Percentiles rank a stretch among this genome's conserved stretches.
phyloP scores from a whole-genome alignment of 805 yeast genomes.

The Jamesozyma jinghongensis region DNA sequence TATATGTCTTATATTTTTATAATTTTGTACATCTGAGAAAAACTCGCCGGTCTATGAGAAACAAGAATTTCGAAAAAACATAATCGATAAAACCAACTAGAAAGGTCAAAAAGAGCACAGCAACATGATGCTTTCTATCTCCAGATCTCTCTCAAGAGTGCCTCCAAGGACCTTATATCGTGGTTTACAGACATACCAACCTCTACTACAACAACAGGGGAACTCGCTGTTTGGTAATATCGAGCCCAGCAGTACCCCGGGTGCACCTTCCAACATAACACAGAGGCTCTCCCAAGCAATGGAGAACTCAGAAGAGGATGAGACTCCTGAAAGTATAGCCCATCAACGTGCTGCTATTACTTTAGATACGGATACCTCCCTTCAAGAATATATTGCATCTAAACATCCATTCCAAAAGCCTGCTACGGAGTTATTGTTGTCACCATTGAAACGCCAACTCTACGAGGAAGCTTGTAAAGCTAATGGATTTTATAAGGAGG shows the following conservation, averaged over 20 bases:
- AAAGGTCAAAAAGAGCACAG: background rate
- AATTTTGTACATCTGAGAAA: too few species aligned
- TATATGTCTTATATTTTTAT: too few species aligned
- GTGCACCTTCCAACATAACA: background rate
- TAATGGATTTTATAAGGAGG: slow-evolving; percentile 60
- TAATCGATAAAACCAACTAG: background rate
- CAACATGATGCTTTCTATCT: background rate
- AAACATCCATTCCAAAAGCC: slow-evolving; percentile 35
- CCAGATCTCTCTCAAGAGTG: background rate
- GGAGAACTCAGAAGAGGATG: slow-evolving; percentile 14
- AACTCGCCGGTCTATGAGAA: too few species aligned
- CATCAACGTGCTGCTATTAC: slow-evolving; percentile 24
- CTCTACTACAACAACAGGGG: too few species aligned
- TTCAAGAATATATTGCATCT: slow-evolving; percentile 46
- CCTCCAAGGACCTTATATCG: background rate
- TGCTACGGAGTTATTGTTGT: slow-evolving; percentile 47
- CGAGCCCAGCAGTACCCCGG: background rate
- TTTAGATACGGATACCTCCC: slow-evolving; percentile 26
- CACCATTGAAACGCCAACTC: slow-evolving; percentile 62
- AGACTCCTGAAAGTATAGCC: slow-evolving; percentile 14
- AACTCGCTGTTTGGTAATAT: slow-evolving; percentile 5
- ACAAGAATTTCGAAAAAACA: too few species aligned
- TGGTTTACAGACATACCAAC: too few species aligned
- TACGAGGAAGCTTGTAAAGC: slow-evolving; percentile 51
- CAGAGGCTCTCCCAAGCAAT: slow-evolving; percentile 4